These are phyloP conservation scores for Discostella stelligeroides DNA, from an alignment of 108 stramenopile genomes.

Conservation along the genomic window DNA sequence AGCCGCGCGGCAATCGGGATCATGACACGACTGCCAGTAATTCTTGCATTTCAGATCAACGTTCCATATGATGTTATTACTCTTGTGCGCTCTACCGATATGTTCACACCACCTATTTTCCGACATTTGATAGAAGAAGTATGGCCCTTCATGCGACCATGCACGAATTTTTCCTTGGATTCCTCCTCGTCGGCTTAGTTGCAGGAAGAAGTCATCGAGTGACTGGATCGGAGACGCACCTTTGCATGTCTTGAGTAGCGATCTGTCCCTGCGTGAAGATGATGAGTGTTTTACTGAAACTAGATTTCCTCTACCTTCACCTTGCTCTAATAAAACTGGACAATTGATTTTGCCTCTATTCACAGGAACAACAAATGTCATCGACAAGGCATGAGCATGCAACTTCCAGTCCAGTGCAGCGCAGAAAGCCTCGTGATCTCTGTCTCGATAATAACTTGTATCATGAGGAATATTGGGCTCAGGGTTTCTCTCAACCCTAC, in stretches of 20 bases:
- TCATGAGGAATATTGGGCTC: not conserved
- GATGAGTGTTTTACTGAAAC: slow-evolving; percentile 3
- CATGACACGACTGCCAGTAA: slow-evolving; percentile 76
- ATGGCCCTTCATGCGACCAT: slow-evolving; percentile 68
- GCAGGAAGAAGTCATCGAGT: slow-evolving; percentile 67
- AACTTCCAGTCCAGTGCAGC: slow-evolving; percentile 56
- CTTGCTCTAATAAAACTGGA: slow-evolving; percentile 36
- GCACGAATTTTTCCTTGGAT: slow-evolving; percentile 75
- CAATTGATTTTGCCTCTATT: slow-evolving; percentile 46
- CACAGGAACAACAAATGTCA: slow-evolving; percentile 77
- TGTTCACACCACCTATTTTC: slow-evolving; percentile 76
- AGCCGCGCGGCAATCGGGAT: slow-evolving; percentile 69
- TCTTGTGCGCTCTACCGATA: slow-evolving; percentile 47
- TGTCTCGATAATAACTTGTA: not conserved
- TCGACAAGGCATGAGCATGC: slow-evolving; percentile 71
- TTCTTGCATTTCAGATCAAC: slow-evolving; percentile 58
- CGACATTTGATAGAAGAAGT: slow-evolving; percentile 77
- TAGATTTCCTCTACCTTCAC: not conserved
- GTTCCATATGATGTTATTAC: slow-evolving; percentile 87
- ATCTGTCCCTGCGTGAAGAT: slow-evolving; percentile 10
- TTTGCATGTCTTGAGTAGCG: slow-evolving; percentile 10
- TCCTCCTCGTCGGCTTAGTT: slow-evolving; percentile 61
- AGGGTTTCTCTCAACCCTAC: not conserved
- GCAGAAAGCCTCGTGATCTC: slow-evolving; percentile 27
- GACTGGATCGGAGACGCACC: slow-evolving; percentile 67